A percentile compares a stretch with the other conserved stretches of the same genome.
These are phyloP conservation scores for Phytophthora lateralis DNA, from an alignment of 352 stramenopile species.

Conservation along the genomic window DNA sequence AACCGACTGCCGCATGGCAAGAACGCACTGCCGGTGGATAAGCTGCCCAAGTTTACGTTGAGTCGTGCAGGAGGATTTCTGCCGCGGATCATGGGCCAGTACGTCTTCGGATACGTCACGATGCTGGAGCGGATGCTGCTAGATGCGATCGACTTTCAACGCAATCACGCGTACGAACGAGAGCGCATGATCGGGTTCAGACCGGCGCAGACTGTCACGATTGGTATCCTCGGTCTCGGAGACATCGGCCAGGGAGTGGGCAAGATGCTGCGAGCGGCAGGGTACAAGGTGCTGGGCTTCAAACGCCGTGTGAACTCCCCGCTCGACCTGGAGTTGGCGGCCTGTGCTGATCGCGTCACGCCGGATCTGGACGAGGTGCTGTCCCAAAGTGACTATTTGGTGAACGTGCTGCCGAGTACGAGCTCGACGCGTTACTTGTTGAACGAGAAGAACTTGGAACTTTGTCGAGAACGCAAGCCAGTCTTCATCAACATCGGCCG, in stretches of 20 bases:
- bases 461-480: slow-evolving; percentile 58
- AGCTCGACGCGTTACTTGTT: slow-evolving; percentile 70
- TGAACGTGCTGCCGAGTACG: slow-evolving; percentile 90
- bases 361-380: slow-evolving; percentile 59
- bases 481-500: slow-evolving; percentile 91
- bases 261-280: slow-evolving; percentile 45
- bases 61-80: slow-evolving; percentile 64
- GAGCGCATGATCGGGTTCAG: slow-evolving; percentile 49
- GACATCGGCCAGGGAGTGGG: slow-evolving; percentile 70
- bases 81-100: slow-evolving; percentile 64
- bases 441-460: slow-evolving; percentile 47
- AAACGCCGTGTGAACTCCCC: slow-evolving; percentile 47
- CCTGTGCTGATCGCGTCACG: slow-evolving; percentile 48
- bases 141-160: slow-evolving; percentile 47
- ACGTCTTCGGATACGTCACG: slow-evolving; percentile 64
- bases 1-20: slow-evolving; percentile 31
- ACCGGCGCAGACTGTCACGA: slow-evolving; percentile 49
- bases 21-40: slow-evolving; percentile 7
- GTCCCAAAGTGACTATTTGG: slow-evolving; percentile 69
- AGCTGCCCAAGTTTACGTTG: slow-evolving; percentile 44
- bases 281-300: slow-evolving; percentile 75
- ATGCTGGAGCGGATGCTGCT: slow-evolving; percentile 71
- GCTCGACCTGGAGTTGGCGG: slow-evolving; percentile 9
- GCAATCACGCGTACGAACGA: slow-evolving; percentile 42
- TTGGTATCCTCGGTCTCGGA: slow-evolving; percentile 62